These are phyloP conservation scores for Parathielavia appendiculata DNA, from an alignment of 495 filamentous ascomycete species.

Conservation along the genomic window DNA sequence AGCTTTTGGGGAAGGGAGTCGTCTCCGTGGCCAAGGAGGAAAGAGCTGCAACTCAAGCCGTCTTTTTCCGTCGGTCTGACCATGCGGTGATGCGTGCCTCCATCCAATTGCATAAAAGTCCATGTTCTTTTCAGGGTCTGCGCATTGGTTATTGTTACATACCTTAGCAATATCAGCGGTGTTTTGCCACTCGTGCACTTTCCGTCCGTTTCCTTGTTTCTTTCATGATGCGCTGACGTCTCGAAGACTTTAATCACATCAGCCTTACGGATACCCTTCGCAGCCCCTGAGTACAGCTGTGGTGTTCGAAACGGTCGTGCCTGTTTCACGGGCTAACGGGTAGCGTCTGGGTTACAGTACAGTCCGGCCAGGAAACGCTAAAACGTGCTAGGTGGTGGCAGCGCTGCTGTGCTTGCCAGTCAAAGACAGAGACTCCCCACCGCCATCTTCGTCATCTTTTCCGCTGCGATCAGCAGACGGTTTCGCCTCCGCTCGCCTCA, in stretches of 20 bases:
- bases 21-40: background rate
- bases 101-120: constrained; percentile 2
- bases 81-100: background rate
- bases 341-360: background rate
- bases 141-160: background rate
- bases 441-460: constrained; percentile 17
- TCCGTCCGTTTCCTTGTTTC: background rate
- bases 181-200: background rate
- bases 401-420: background rate
- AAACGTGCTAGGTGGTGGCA: background rate
- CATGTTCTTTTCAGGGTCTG: constrained; percentile 4
- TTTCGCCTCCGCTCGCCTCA: constrained; percentile 7
- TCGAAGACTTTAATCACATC: background rate
- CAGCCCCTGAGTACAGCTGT: background rate
- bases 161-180: background rate
- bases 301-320: constrained; percentile 13
- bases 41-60: background rate
- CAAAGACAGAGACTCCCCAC: constrained; percentile 14
- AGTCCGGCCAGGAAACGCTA: background rate
- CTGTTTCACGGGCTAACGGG: constrained; percentile 15
- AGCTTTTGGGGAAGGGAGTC: background rate
- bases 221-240: constrained; percentile 13
- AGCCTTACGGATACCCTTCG: background rate
- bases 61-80: background rate
- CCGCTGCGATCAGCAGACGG: constrained; percentile 21